Percentiles rank a stretch among this genome's conserved stretches.
Evolutionary conservation across 1,284 basidiomycete species (phyloP).

Genomic region (Sphaerobolus stellatus): DNA sequence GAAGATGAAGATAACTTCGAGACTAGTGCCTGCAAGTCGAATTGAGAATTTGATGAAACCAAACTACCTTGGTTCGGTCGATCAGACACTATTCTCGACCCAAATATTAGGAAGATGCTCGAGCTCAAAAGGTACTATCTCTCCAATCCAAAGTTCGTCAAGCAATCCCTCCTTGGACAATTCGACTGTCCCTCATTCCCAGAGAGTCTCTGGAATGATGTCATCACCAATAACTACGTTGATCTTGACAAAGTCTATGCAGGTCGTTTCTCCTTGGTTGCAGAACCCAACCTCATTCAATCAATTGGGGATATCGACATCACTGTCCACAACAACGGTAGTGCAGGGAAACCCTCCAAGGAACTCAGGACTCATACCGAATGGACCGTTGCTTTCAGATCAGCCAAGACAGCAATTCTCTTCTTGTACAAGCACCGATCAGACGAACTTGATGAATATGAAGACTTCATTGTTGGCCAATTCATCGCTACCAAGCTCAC

Average conservation of each 20-base stretch:
- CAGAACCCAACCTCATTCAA: constrained; percentile 17
- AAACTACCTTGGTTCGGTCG: too few species aligned
- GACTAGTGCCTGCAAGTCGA: too few species aligned
- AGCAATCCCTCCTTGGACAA: neutral
- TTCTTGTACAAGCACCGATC: constrained; percentile 30
- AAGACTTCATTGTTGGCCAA: constrained; percentile 21
- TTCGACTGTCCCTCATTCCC: constrained; percentile 13
- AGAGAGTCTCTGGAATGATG: constrained; percentile 20
- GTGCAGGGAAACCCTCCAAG: neutral
- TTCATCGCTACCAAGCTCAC: constrained; percentile 21
- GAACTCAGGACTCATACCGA: neutral
- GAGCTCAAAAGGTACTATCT: too few species aligned
- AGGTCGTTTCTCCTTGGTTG: constrained; percentile 17
- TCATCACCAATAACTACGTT: constrained; percentile 21
- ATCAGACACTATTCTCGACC: too few species aligned
- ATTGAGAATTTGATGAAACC: too few species aligned
- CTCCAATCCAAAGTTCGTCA: too few species aligned
- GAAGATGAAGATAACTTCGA: too few species aligned
- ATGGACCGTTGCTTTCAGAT: neutral
- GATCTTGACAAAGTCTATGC: constrained; percentile 27
- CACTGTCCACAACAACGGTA: neutral
- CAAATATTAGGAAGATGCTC: too few species aligned
- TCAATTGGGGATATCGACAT: constrained; percentile 18
- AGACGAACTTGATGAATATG: constrained; percentile 28
- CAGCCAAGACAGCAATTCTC: constrained; percentile 15